Evolutionary conservation across 345 rosid species (phyloP).

Genomic region (Brassica cretica): DNA sequence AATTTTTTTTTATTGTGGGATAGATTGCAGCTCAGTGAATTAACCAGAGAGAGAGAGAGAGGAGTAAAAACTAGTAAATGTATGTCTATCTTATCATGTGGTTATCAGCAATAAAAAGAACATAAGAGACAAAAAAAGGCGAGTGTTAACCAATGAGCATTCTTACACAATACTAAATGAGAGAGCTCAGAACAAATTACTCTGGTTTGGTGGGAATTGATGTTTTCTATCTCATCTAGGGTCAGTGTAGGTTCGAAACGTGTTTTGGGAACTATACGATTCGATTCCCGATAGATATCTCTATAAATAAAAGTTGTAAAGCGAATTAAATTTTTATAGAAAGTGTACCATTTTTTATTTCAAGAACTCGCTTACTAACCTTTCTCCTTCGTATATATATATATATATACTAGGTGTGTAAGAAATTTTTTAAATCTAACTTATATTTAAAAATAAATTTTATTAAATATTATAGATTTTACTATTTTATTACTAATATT

Average conservation of each 20-base stretch:
- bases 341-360: conserved; percentile 31
- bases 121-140: not conserved
- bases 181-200: conserved; percentile 25
- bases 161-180: conserved; percentile 33
- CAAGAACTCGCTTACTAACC: conserved; percentile 17
- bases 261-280: conserved; percentile 35
- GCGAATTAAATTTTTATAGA: conserved; percentile 16
- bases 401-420: too few species aligned
- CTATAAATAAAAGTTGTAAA: not conserved
- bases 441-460: too few species aligned
- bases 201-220: conserved; percentile 37
- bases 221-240: conserved; percentile 23
- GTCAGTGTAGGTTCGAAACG: conserved; percentile 29
- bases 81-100: conserved; percentile 20
- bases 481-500: too few species aligned
- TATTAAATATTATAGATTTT: too few species aligned
- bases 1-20: conserved; percentile 18
- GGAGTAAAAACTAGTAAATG: conserved; percentile 30
- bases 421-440: too few species aligned
- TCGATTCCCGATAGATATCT: conserved; percentile 21
- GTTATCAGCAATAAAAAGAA: not conserved
- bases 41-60: conserved; percentile 6
- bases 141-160: conserved; percentile 35
- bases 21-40: conserved; percentile 25
- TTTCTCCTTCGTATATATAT: conserved; percentile 32